Evolutionary conservation across 768 basidiomycete species (phyloP), one percentile per base, ranked within the genome.

Genomic region (Pluteus cervinus): DNA sequence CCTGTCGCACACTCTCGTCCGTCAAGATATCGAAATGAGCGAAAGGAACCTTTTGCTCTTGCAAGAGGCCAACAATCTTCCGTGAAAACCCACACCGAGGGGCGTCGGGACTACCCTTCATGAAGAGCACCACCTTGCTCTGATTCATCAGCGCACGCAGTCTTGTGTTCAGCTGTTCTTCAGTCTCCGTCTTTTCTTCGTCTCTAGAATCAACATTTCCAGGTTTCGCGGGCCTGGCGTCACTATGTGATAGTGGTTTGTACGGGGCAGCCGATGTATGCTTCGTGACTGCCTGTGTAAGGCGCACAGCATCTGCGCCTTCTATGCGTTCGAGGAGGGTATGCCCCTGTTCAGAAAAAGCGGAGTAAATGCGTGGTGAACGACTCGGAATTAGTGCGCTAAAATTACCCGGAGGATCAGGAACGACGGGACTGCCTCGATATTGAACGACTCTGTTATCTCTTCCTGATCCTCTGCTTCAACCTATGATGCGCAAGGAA

Each of bases 381-480:
- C n/a, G 3, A 36, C n/a, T 29, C 6, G n/a, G 10, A 9, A n/a
- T 14, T 9, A 28, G 9, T 9, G 14, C 9, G 14, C 9, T 14
- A 28, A 28, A 28, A 28, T 25, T 37, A 93, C 94, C 45, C 79
- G 69, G 14, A 99, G 75, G 37, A 99, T 59, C 33, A 97, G 55
- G 51, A 91, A 83, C 0, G 80, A 63, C 0, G 96, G 96, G 8
- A 98, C 96, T 14, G 85, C 76, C 48, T 91, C 81, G 42, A 99
- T 76, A 5, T 89, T 83, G 52, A 98, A 98, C 8, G 87, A 88
- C 50, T 96, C 92, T 4, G 90, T 69, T 40, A 99, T 92, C 33
- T 93, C 91, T 10, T 68, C 49, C 44, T 87, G 78, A 11, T 63
- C 60, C 56, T 93, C 89, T 3, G 89, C 91, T 48, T 94, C 86